Evolutionary conservation across 768 basidiomycete genomes (phyloP), one percentile per base, ranked within the genome.

Genomic region (Russula ochroleuca): DNA sequence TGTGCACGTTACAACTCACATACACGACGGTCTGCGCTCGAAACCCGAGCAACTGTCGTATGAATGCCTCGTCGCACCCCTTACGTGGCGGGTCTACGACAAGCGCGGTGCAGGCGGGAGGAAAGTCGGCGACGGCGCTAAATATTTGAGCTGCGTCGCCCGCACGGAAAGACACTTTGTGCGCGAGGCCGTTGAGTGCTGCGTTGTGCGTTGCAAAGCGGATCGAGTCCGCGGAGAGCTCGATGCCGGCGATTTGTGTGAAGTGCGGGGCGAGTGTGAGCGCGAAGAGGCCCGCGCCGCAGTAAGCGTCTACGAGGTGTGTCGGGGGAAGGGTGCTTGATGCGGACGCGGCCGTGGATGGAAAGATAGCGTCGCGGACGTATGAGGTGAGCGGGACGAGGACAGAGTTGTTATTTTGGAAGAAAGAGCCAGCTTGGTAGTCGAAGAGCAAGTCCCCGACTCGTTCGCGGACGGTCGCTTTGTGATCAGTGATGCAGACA

Each of bases 321-420:
- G 90, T 94, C 1, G 85, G 85, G 8, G 59, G 65, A 4, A 59
- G 19, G 23, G 33, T 11, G 60, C 6, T 31, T 37, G 49, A 57
- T 28, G 54, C 57, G 40, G 70, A 49, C 62, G n/a, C n/a, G 49
- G 64, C 17, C 57, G 64, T 66, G 61, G 70, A 57, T 19, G 71
- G 75, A 69, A 86, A 85, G 69, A 94, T 85, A 58, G 88, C 85
- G 33, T 87, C 82, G 49, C 81, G 81, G 59, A 96, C 93, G 75
- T 95, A 92, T 64, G 83, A 72, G n/a, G 90, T 90, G 56, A 99
- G 81, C 0, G 92, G 86, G 7, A 85, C 80, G 33, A 98, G 83
- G 43, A 96, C 90, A 8, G 91, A 85, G 72, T 96, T 95, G 82
- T 99, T 99, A 79, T 98, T 98, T 72, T 99, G 96, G 83, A 98